Evolutionary conservation across 2,329 filamentous ascomycete species (phyloP), one percentile per base, ranked within the genome.

Genomic region (Aureobasidium pullulans): DNA sequence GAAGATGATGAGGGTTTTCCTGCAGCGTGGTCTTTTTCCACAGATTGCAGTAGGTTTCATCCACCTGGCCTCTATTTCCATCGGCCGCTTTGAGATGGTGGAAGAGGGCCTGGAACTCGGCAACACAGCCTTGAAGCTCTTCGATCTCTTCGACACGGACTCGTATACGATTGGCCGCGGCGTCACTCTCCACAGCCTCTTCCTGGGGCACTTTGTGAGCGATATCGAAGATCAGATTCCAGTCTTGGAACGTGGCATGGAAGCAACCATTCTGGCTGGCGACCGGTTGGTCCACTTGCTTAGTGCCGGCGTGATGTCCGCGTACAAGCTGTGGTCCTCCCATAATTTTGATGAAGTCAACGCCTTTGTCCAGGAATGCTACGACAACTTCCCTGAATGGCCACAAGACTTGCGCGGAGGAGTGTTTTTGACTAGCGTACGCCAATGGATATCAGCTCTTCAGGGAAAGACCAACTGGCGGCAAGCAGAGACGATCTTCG

Each of bases 321-420:
- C 83, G 63, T 81, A 87, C 66, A 85, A 83, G 64, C 81, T 91
- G 59, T 90, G 86, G 70, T 81, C 83, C 11, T 86, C 85, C 64
- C 84, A 89, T 63, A 86, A 89, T 61, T 77, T 85, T 49, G 76
- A 77, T 13, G 88, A 92, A 59, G 74, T 90, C 0, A 88, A 91
- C 68, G 80, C 80, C 0, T 89, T 84, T 68, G 87, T 86, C 65
- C 81, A 84, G 49, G 89, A 86, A 62, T 81, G 84, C n/a, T 87
- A 85, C 62, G 82, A 90, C 62, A 88, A 91, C 63, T 82, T 89
- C 60, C 83, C 83, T 1, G 84, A 86, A 52, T 92, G 88, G 88
- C 77, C 84, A 48, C 76, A 80, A 46, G 88, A 91, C 66, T 81
- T 86, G 1, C 80, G 87, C 60, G 89, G 89, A 15, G 89, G 89